phyloP scores from a whole-genome alignment of 371 early-diverging fungal genomes.

The Rhizomucor miehei region DNA sequence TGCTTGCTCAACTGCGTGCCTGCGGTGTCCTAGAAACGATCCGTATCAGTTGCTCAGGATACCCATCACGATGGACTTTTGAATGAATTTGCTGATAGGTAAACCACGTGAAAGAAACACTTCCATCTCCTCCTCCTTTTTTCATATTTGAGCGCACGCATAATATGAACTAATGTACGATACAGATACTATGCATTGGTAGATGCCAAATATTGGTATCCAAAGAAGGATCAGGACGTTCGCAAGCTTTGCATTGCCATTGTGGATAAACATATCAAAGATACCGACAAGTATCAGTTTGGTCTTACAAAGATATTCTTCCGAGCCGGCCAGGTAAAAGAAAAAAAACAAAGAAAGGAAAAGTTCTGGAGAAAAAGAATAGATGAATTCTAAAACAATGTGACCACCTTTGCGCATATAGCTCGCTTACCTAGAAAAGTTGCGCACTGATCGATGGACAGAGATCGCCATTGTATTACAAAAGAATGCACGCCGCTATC shows the following conservation, averaged over 20 bases:
- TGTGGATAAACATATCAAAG: conserved; percentile 65
- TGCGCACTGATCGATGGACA: conserved; percentile 77
- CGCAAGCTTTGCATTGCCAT: conserved; percentile 58
- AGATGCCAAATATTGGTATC: conserved; percentile 64
- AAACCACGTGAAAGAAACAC: neutral
- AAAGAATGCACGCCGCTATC: conserved; percentile 80
- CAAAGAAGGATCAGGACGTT: conserved; percentile 39
- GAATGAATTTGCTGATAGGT: conserved; percentile 85
- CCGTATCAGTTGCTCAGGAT: conserved; percentile 98
- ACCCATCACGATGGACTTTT: conserved; percentile 92
- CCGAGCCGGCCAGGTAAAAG: conserved; percentile 80
- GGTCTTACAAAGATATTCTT: conserved; percentile 99
- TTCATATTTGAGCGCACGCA: neutral
- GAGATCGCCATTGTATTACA: conserved; percentile 82
- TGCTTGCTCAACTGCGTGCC: conserved; percentile 94
- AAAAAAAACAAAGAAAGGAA: neutral
- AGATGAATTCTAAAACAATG: too few relatives aligned
- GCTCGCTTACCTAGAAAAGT: conserved; percentile 90
- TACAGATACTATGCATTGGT: conserved; percentile 84
- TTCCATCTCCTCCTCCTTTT: too few relatives aligned
- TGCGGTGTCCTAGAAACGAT: conserved; percentile 99
- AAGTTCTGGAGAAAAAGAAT: neutral
- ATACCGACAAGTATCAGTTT: conserved; percentile 88
- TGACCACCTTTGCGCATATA: too few relatives aligned
- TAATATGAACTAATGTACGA: neutral